Percentiles rank a stretch among this genome's conserved stretches.
phyloP scores from a whole-genome alignment of 148 eudicot genomes.

The Chenopodium quinoa region DNA sequence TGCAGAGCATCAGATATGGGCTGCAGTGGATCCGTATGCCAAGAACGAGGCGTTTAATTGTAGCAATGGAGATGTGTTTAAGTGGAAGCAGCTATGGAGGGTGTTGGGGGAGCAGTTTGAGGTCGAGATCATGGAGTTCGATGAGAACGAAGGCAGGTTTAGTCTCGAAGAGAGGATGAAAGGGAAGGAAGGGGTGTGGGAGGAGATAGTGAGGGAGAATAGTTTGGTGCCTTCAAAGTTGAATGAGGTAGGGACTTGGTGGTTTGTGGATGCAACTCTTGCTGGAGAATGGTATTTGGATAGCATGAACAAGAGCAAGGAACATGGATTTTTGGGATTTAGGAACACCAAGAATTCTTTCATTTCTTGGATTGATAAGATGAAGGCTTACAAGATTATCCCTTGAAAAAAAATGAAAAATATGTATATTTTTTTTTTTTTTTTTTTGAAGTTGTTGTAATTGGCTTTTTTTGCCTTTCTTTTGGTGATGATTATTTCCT shows the following conservation, averaged over 20 bases:
- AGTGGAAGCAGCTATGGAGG: constrained; percentile 48
- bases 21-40: constrained; percentile 46
- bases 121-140: constrained; percentile 33
- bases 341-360: constrained; percentile 45
- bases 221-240: constrained; percentile 32
- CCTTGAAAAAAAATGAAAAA: constrained; percentile 23
- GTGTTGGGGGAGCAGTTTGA: constrained; percentile 46
- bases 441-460: background rate
- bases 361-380: constrained; percentile 47
- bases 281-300: constrained; percentile 23
- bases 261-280: constrained; percentile 29
- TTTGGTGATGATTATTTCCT: background rate
- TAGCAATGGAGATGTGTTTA: constrained; percentile 50
- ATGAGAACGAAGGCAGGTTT: constrained; percentile 20
- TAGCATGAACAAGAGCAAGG: constrained; percentile 54
- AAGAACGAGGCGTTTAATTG: constrained; percentile 47
- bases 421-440: background rate
- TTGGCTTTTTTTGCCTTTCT: background rate
- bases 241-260: constrained; percentile 43
- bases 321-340: constrained; percentile 53
- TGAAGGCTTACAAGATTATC: constrained; percentile 40
- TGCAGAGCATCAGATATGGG: constrained; percentile 55
- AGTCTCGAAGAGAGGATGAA: constrained; percentile 38
- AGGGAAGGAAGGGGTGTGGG: constrained; percentile 42
- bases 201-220: constrained; percentile 39